A percentile compares a stretch with the other conserved stretches of the same genome.
phyloP scores from a whole-genome alignment of 208 protist genomes.

The Leishmania braziliensis region DNA sequence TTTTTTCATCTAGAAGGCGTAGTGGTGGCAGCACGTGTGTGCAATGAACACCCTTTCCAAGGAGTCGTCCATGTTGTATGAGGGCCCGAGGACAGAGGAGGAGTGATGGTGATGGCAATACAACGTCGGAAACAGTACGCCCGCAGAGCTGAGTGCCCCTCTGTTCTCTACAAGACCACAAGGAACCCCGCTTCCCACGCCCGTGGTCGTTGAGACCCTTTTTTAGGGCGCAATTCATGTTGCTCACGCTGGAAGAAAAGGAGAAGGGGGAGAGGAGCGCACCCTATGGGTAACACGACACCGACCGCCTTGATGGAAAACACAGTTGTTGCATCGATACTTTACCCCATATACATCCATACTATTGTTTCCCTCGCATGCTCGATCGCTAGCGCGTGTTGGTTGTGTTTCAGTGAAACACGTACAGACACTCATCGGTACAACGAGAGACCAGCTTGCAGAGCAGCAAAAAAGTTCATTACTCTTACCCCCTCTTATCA shows the following conservation, averaged over 20 bases:
- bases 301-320: too few species aligned
- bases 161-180: background rate
- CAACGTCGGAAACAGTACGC: background rate
- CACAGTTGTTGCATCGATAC: background rate
- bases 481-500: background rate
- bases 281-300: background rate
- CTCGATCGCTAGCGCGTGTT: background rate
- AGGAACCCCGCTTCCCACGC: background rate
- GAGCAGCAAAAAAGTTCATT: background rate
- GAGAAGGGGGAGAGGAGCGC: too few species aligned
- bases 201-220: background rate
- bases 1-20: background rate
- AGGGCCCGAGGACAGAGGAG: background rate
- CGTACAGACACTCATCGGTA: background rate
- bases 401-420: background rate
- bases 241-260: too few species aligned
- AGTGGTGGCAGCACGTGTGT: background rate
- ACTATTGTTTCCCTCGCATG: background rate
- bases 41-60: background rate
- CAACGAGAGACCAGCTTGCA: background rate
- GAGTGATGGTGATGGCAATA: background rate
- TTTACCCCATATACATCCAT: too few species aligned
- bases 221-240: background rate
- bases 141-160: background rate
- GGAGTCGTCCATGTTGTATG: background rate